phyloP scores from a whole-genome alignment of 192 early-diverging fungal genomes.

The Chytriomyces sp. region DNA sequence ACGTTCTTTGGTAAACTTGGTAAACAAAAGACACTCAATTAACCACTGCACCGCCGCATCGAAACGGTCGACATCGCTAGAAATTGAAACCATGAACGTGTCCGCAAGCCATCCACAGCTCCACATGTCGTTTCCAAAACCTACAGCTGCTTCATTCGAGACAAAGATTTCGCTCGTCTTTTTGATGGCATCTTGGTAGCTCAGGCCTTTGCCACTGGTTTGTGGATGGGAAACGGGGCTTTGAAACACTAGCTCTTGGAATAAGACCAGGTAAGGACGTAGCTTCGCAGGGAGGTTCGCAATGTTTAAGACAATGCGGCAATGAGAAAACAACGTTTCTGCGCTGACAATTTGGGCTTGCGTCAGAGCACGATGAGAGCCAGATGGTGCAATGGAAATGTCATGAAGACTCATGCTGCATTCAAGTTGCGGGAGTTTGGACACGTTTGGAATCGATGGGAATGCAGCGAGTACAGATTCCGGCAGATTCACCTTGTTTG shows the following conservation, averaged over 20 bases:
- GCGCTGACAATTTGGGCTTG: slow-evolving; percentile 65
- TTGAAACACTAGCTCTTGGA: slow-evolving; percentile 78
- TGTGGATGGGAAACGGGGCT: slow-evolving; percentile 31
- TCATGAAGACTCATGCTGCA: slow-evolving; percentile 28
- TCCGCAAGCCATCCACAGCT: slow-evolving; percentile 51
- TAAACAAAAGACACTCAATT: slow-evolving; percentile 60
- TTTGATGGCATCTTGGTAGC: slow-evolving; percentile 46
- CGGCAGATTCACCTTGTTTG: slow-evolving; percentile 62
- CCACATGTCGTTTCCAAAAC: slow-evolving; percentile 57
- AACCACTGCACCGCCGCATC: slow-evolving; percentile 30
- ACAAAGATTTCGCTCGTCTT: slow-evolving; percentile 63
- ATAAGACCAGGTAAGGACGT: slow-evolving; percentile 73
- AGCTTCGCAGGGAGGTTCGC: slow-evolving; percentile 60
- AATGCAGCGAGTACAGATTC: slow-evolving; percentile 59
- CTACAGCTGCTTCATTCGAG: slow-evolving; percentile 55
- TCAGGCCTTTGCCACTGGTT: slow-evolving; percentile 30
- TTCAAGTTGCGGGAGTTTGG: slow-evolving; percentile 52
- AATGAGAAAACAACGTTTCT: slow-evolving; percentile 69
- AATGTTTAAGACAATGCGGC: slow-evolving; percentile 63
- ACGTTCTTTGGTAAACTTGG: slow-evolving; percentile 71
- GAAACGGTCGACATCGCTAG: slow-evolving; percentile 39
- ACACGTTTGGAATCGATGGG: slow-evolving; percentile 71
- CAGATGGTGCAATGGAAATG: not conserved
- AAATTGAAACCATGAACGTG: slow-evolving; percentile 47
- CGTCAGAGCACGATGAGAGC: slow-evolving; percentile 43